These are phyloP conservation scores for Calonectria pteridis DNA, from an alignment of 2,329 filamentous ascomycete species.

Conservation along the genomic window DNA sequence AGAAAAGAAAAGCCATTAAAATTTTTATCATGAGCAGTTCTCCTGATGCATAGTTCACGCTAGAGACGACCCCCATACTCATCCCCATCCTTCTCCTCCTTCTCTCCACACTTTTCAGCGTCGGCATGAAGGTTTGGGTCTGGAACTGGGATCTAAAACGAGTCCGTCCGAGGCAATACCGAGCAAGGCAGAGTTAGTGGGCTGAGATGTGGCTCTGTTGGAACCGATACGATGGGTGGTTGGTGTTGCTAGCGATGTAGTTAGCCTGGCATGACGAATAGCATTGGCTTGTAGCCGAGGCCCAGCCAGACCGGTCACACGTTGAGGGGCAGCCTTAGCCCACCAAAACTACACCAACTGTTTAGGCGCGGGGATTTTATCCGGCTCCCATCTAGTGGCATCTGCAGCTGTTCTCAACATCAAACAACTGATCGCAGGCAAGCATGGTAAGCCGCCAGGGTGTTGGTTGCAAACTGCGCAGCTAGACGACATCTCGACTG, in stretches of 20 bases:
- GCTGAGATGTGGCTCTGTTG: not conserved
- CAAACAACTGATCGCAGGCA: not conserved
- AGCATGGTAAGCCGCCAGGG: not conserved
- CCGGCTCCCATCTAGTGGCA: not conserved
- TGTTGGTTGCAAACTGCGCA: not conserved
- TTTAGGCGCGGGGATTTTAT: not conserved
- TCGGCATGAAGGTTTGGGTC: not conserved
- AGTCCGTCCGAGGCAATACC: slow-evolving; percentile 13
- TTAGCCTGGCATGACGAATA: not conserved
- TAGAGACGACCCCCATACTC: not conserved
- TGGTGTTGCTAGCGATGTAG: not conserved
- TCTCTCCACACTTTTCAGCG: not conserved
- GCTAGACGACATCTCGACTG: not conserved
- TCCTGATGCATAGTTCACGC: not conserved
- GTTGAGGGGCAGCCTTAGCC: not conserved
- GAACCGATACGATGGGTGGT: not conserved
- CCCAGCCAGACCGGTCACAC: not conserved
- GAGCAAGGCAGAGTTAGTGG: not conserved
- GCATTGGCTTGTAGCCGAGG: not conserved
- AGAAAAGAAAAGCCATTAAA: not conserved
- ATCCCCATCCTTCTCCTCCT: not conserved
- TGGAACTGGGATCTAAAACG: not conserved
- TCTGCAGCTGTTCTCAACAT: not conserved
- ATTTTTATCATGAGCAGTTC: not conserved
- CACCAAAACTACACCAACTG: not conserved